Evolutionary conservation across 768 basidiomycete species (phyloP).

Genomic region (Leccinum disarticulatum): DNA sequence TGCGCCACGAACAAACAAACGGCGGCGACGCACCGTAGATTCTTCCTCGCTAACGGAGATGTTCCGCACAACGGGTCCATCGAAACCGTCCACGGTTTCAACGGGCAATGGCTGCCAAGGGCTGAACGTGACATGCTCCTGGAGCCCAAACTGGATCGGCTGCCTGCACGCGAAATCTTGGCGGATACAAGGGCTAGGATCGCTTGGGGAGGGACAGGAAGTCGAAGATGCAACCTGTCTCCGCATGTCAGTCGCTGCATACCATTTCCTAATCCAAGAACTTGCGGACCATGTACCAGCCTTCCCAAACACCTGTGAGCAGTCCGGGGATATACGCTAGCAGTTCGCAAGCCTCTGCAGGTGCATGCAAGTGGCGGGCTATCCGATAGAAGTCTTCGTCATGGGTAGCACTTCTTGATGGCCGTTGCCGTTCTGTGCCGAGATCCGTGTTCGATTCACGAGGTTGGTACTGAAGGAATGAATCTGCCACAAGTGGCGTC

Average conservation of each 20-base stretch:
- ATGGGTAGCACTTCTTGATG: conserved; percentile 33
- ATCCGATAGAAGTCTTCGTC: conserved; percentile 42
- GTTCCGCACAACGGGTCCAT: conserved; percentile 24
- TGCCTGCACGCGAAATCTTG: conserved; percentile 44
- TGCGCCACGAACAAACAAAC: conserved; percentile 3
- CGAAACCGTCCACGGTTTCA: conserved; percentile 19
- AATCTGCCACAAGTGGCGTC: conserved; percentile 54
- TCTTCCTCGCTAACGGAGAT: conserved; percentile 22
- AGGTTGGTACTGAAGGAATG: conserved; percentile 26
- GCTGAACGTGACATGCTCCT: conserved; percentile 44
- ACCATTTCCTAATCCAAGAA: conserved; percentile 17
- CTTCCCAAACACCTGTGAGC: conserved; percentile 61
- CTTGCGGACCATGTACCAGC: conserved; percentile 52
- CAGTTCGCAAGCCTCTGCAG: conserved; percentile 25
- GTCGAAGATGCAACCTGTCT: conserved; percentile 30
- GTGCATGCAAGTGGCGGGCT: conserved; percentile 16
- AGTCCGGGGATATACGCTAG: conserved; percentile 42
- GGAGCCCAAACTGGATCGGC: conserved; percentile 50
- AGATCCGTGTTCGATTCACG: conserved; percentile 34
- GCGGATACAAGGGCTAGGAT: conserved; percentile 8
- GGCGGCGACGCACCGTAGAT: conserved; percentile 24
- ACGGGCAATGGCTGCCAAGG: conserved; percentile 37
- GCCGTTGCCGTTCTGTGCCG: conserved; percentile 32
- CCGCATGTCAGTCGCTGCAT: conserved; percentile 15
- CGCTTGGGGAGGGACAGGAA: conserved; percentile 13